phyloP scores from a whole-genome alignment of 2,329 filamentous ascomycete species.

The Xylaria polymorpha region DNA sequence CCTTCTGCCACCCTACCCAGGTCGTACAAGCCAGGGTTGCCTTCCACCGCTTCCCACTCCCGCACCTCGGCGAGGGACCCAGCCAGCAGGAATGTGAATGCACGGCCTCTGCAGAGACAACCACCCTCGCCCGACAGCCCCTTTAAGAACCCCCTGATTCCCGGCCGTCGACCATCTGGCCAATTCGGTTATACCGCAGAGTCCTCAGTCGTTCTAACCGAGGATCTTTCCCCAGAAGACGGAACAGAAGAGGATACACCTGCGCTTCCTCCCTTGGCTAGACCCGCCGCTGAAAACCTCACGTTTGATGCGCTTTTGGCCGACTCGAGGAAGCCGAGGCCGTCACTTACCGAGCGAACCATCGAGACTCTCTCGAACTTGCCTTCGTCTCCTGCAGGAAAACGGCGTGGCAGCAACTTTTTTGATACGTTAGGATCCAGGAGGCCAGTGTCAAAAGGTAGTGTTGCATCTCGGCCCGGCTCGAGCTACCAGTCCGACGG shows the following conservation, averaged over 20 bases:
- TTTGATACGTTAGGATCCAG: conserved; percentile 73
- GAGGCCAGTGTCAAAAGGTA: conserved; percentile 63
- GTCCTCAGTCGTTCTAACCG: conserved; percentile 28
- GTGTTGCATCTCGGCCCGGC: conserved; percentile 65
- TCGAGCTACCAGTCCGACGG: conserved; percentile 72
- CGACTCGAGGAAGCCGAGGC: conserved; percentile 45
- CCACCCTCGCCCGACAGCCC: conserved; percentile 36
- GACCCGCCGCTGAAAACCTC: conserved; percentile 39
- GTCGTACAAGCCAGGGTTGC: conserved; percentile 40
- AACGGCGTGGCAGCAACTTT: conserved; percentile 76
- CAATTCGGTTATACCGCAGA: conserved; percentile 40
- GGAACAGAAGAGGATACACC: conserved; percentile 31
- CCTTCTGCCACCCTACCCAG: conserved; percentile 42
- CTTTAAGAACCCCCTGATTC: conserved; percentile 42
- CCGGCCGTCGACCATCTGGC: conserved; percentile 43
- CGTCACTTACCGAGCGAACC: conserved; percentile 83
- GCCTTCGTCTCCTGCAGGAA: conserved; percentile 79
- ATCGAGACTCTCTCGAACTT: conserved; percentile 84
- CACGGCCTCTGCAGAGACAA: conserved; percentile 34
- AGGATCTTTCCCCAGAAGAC: conserved; percentile 23
- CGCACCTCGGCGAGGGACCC: conserved; percentile 40
- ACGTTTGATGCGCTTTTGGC: conserved; percentile 45
- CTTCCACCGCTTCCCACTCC: conserved; percentile 44
- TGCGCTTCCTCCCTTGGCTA: conserved; percentile 42
- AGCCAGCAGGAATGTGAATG: conserved; percentile 39